Base-by-base conservation (phyloP, 2,329 filamentous ascomycete genomes). In the Penicillium rolfsii region DNA sequence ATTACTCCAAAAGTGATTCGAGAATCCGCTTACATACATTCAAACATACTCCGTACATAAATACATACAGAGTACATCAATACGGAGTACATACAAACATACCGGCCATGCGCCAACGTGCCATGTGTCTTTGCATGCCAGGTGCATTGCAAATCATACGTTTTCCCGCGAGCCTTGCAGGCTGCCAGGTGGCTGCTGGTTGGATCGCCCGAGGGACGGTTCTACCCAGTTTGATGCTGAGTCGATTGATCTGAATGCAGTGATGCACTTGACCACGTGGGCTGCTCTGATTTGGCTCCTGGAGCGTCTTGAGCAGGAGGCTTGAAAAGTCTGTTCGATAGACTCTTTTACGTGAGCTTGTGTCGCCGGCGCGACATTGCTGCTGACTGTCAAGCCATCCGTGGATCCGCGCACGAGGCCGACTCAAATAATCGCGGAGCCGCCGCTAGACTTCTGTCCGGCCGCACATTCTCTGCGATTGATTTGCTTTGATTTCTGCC, bases 41-140 rank as follows among this genome's bases (percentile, higher is more conserved):
- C 19, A 22, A 22, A 22, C 19, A 22, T 22, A 22, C 19, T 22
- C 19, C 19, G 19, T 22, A 22, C 19, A 22, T 22, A 22, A 22
- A 22, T 22, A 22, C 19, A 22, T 22, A 22, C 19, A 22, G 19
- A 22, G 19, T 22, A 22, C 19, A 22, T 22, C 19, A 22, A 22
- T 22, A 22, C 19, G 19, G 19, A 22, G 19, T 22, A 22, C 19
- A 22, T 22, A 22, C 30, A 33, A 11, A 33, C 53, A 46, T 46
- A 19, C 38, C 53, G 26, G 19, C 53, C 53, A 56, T 56, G 43
- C 48, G 53, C 53, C 41, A 46, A 38, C 3, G 19, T 46, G 52
- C 40, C 52, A 55, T 35, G 50, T 53, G 50, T 53, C 33, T 53
- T 40, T 53, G 35, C 50, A 40, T 38, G 11, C 24, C 36, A 40